phyloP scores from a whole-genome alignment of 2,329 filamentous ascomycete genomes.

The Fusarium anthophilum region DNA sequence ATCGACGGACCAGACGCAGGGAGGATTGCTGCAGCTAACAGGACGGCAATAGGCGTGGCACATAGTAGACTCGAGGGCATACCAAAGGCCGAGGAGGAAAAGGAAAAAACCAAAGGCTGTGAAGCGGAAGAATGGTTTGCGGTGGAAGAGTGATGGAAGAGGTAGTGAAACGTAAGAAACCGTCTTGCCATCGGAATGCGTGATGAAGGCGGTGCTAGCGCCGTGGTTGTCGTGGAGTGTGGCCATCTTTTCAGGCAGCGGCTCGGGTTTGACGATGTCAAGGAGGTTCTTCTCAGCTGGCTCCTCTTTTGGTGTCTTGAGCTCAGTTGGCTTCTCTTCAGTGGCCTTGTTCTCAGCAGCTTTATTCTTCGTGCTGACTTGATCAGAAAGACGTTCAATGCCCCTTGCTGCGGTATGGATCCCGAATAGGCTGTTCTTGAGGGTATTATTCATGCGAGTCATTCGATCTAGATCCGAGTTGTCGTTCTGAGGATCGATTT shows the following conservation, averaged over 20 bases:
- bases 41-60: slow-evolving; percentile 65
- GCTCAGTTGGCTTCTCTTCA: slow-evolving; percentile 1
- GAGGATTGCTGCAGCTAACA: slow-evolving; percentile 55
- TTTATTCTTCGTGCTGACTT: slow-evolving; percentile 54
- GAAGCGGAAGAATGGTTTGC: slow-evolving; percentile 55
- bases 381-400: slow-evolving; percentile 66
- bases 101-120: slow-evolving; percentile 59
- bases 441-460: slow-evolving; percentile 61
- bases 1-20: slow-evolving; percentile 65
- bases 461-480: slow-evolving; percentile 54
- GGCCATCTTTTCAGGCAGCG: slow-evolving; percentile 25
- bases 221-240: slow-evolving; percentile 11
- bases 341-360: slow-evolving; percentile 10
- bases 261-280: slow-evolving; percentile 2
- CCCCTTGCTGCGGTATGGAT: slow-evolving; percentile 66
- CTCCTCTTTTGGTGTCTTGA: slow-evolving; percentile 9
- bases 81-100: slow-evolving; percentile 62
- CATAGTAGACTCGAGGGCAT: slow-evolving; percentile 61
- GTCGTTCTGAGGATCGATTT: slow-evolving; percentile 36
- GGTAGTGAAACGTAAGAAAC: slow-evolving; percentile 54
- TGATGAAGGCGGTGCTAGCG: slow-evolving; percentile 29
- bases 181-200: slow-evolving; percentile 11
- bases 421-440: slow-evolving; percentile 61
- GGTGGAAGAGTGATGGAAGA: slow-evolving; percentile 58
- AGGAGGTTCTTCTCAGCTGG: slow-evolving; percentile 9